These are phyloP conservation scores for Xylariaceae sp. DNA, from an alignment of 2,329 filamentous ascomycete genomes.

Conservation along the genomic window DNA sequence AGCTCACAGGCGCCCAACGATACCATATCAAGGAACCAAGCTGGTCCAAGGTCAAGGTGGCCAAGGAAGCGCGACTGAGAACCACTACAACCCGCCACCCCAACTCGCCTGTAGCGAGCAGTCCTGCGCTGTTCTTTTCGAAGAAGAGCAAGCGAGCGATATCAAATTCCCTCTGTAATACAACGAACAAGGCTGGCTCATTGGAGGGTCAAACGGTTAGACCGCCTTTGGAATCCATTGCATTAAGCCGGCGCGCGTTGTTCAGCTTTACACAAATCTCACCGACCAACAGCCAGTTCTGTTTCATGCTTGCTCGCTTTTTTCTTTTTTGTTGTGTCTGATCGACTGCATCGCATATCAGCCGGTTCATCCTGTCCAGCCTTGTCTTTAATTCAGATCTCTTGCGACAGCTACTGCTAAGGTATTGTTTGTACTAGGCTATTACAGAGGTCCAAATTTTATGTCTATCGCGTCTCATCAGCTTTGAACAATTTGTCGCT, in stretches of 20 bases:
- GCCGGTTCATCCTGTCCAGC: slow-evolving; percentile 10
- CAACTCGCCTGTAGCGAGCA: not conserved
- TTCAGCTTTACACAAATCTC: slow-evolving; percentile 24
- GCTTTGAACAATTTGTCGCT: slow-evolving; percentile 3
- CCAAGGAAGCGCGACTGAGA: slow-evolving; percentile 14
- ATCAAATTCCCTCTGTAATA: slow-evolving; percentile 6
- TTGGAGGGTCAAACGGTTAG: slow-evolving; percentile 26
- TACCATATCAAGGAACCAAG: not conserved
- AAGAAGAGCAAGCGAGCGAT: slow-evolving; percentile 12
- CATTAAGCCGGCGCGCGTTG: slow-evolving; percentile 25
- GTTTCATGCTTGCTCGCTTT: slow-evolving; percentile 11
- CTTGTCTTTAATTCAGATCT: slow-evolving; percentile 13
- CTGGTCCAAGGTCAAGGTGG: not conserved
- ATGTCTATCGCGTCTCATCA: slow-evolving; percentile 11
- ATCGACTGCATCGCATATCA: slow-evolving; percentile 20
- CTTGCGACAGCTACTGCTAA: slow-evolving; percentile 3
- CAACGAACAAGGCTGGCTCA: slow-evolving; percentile 11
- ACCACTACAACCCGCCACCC: not conserved
- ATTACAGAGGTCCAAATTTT: not conserved
- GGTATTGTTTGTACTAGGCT: slow-evolving; percentile 3
- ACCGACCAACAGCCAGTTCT: slow-evolving; percentile 14
- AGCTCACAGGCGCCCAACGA: not conserved
- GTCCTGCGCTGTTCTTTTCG: slow-evolving; percentile 10
- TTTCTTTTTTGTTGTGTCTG: slow-evolving; percentile 16
- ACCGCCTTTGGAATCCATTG: slow-evolving; percentile 19